Conservation (phyloP, 768 basidiomycete species). For the Lactarius psammicola region DNA sequence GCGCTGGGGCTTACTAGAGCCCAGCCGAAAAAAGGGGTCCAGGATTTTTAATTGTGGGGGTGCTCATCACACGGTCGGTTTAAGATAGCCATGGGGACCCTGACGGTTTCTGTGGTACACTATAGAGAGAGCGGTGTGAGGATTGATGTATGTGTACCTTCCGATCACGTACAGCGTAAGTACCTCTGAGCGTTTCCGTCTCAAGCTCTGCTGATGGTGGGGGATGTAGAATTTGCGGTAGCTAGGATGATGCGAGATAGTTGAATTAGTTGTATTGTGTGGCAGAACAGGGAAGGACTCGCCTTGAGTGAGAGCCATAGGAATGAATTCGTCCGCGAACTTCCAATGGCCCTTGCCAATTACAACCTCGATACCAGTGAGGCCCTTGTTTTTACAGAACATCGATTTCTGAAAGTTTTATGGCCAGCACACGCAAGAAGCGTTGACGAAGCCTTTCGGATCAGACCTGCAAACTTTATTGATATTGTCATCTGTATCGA, state of each 20-base stretch:
- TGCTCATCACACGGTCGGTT: conserved; percentile 48
- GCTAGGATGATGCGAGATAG: conserved; percentile 35
- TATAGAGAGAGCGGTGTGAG: conserved; percentile 32
- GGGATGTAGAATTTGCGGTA: conserved; percentile 62
- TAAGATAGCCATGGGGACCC: conserved; percentile 65
- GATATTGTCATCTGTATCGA: conserved; percentile 54
- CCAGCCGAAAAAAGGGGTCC: conserved; percentile 58
- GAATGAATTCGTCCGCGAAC: conserved; percentile 50
- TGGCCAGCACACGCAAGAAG: conserved; percentile 71
- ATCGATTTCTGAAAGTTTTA: conserved; percentile 33
- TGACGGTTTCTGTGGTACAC: conserved; percentile 62
- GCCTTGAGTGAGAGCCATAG: conserved; percentile 52
- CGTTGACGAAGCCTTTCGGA: conserved; percentile 49
- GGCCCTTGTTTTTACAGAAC: conserved; percentile 51
- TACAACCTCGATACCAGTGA: conserved; percentile 55
- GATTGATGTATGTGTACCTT: not conserved
- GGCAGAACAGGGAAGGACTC: conserved; percentile 31
- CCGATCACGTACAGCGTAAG: conserved; percentile 37
- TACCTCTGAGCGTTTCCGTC: too few relatives aligned
- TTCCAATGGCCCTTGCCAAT: conserved; percentile 56
- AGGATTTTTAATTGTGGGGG: conserved; percentile 57
- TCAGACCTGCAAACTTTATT: conserved; percentile 61
- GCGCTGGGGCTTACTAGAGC: conserved; percentile 48
- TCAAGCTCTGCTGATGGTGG: too few relatives aligned
- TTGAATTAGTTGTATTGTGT: not conserved